Evolutionary conservation across 2,329 filamentous ascomycete species (phyloP), one percentile per base, ranked within the genome.

Genomic region (Ascochyta fabae): DNA sequence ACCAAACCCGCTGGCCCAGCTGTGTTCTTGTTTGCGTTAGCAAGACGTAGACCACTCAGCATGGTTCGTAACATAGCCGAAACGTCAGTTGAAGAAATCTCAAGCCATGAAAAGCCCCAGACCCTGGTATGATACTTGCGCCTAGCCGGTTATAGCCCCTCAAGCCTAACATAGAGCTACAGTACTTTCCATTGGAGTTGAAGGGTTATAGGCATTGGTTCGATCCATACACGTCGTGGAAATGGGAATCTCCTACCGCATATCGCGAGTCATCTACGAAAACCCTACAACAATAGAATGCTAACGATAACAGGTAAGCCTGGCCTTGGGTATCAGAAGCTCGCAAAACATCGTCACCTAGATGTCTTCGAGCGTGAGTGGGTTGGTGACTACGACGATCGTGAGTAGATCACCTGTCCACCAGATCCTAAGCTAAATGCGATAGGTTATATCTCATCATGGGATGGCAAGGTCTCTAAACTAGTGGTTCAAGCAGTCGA

Each of bases 401-500:
- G 69, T 55, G 12, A 45, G 52, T 40, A 8, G 19, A 12, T 1
- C 9, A 24, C 19, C 6, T 22, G n/a, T n/a, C 19, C 19, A 27
- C 12, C 10, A 29, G 23, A n/a, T 8, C 15, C 7, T 9, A 10
- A 8, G 23, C 19, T 49, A 36, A 45, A 5, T 2, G 8, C 1
- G 3, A 1, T 22, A 55, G 52, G 52, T 2, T 73, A 73, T 36
- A 61, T 73, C 15, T 71, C 68, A 8, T 58, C 67, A 0, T 71
- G 53, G 48, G 70, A 73, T 35, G 71, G 70, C 4, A 67, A 64
- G 26, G 50, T 69, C 6, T 68, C 66, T 1, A 69, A 70, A 36
- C 59, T 74, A 2, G 61, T 72, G 3, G 69, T 74, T 3, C 71
- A 74, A 51, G 61, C 68, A 15, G 62, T 66, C 3, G 70, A 74